Conservation (phyloP, 2,329 filamentous ascomycete genomes). For the Helotiales sp. region DNA sequence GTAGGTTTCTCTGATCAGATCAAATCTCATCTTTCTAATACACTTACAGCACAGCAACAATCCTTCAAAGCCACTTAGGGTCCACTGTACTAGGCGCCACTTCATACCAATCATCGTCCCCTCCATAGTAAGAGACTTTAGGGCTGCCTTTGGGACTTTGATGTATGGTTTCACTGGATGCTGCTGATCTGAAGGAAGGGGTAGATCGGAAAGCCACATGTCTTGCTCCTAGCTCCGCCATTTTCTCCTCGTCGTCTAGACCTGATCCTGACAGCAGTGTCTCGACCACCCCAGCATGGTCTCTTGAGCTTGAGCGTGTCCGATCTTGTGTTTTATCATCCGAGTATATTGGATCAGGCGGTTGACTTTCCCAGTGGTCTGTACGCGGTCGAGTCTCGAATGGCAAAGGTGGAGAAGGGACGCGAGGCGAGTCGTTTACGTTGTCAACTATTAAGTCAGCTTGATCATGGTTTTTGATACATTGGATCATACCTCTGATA, state of each 20-base stretch:
- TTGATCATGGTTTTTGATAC: not conserved
- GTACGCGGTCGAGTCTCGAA: not conserved
- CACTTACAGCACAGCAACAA: no score
- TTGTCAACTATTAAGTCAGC: constrained; percentile 7
- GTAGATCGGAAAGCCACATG: constrained; percentile 17
- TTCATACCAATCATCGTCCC: no score
- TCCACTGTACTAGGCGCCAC: no score
- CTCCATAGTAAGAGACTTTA: no score
- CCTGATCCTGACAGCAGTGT: constrained; percentile 2
- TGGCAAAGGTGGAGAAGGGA: constrained; percentile 15
- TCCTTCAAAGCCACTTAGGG: no score
- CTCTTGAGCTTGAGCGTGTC: not conserved
- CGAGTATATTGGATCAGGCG: not conserved
- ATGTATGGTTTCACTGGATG: no score
- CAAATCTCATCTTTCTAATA: no score
- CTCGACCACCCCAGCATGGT: not conserved
- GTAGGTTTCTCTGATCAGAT: no score
- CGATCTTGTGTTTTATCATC: not conserved
- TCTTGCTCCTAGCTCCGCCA: constrained; percentile 7
- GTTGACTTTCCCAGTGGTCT: constrained; percentile 1
- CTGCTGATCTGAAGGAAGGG: constrained; percentile 1
- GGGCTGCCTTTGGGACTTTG: no score
- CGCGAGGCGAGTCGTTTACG: constrained; percentile 6
- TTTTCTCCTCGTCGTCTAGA: constrained; percentile 5
- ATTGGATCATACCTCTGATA: not conserved